phyloP scores from a whole-genome alignment of 768 basidiomycete species.

The Boletus subcaerulescens region DNA sequence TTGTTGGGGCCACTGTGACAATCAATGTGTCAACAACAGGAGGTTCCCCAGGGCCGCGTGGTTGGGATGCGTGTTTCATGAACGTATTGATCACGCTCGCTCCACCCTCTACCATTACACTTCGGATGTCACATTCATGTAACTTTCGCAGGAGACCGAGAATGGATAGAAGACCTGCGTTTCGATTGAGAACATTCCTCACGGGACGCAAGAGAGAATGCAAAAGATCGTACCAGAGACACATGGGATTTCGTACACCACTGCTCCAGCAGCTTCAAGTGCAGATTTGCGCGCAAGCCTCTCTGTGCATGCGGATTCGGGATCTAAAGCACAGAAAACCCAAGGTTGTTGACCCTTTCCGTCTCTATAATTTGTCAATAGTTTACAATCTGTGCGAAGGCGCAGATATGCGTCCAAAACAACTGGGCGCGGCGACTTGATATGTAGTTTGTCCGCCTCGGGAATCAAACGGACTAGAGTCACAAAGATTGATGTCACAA shows the following conservation, averaged over 20 bases:
- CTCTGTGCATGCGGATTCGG: constrained; percentile 7
- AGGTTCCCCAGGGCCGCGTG: constrained; percentile 3
- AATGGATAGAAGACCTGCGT: constrained; percentile 42
- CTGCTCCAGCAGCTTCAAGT: constrained; percentile 66
- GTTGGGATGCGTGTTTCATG: constrained; percentile 10
- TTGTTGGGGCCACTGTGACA: constrained; percentile 81
- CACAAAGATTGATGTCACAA: background rate
- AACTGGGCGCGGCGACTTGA: constrained; percentile 71
- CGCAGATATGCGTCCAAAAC: constrained; percentile 78
- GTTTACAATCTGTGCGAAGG: constrained; percentile 62
- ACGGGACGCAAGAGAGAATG: background rate
- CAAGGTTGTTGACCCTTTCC: constrained; percentile 69
- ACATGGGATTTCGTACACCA: constrained; percentile 50
- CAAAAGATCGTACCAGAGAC: constrained; percentile 33
- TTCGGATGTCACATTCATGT: constrained; percentile 53
- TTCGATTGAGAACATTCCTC: background rate
- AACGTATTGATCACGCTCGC: constrained; percentile 70
- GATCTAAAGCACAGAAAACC: constrained; percentile 51
- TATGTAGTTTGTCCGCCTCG: constrained; percentile 29
- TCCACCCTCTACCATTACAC: constrained; percentile 97
- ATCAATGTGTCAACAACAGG: constrained; percentile 67
- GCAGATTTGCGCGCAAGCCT: constrained; percentile 35
- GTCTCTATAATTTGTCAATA: constrained; percentile 59
- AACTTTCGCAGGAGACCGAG: constrained; percentile 50
- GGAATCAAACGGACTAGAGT: constrained; percentile 56